A percentile compares a stretch with the other conserved stretches of the same genome.
Conservation (phyloP, 805 yeast species). For the Cyberlindnera mrakii region DNA sequence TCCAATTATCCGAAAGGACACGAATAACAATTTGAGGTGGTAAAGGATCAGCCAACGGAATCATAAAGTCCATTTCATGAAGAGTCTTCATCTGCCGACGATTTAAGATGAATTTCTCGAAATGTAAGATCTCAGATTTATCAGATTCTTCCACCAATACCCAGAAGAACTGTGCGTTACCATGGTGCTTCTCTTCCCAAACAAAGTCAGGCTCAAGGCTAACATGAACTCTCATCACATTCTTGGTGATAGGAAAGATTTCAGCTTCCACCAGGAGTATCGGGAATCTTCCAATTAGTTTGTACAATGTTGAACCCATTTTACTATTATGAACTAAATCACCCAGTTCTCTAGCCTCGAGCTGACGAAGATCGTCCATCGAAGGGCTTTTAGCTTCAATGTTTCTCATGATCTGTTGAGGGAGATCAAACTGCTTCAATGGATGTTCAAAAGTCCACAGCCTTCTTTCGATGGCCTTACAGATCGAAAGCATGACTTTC, state of each 20-base stretch:
- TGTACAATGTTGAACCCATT: constrained; percentile 61
- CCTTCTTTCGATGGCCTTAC: constrained; percentile 80
- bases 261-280: constrained; percentile 68
- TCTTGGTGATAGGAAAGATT: constrained; percentile 80
- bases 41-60: constrained; percentile 83
- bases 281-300: constrained; percentile 69
- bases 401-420: constrained; percentile 55
- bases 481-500: constrained; percentile 66
- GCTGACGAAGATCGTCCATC: constrained; percentile 67
- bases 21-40: constrained; percentile 84
- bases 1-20: constrained; percentile 81
- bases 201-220: constrained; percentile 66
- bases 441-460: constrained; percentile 93
- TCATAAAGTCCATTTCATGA: constrained; percentile 85
- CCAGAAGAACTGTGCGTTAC: constrained; percentile 86
- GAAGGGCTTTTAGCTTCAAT: constrained; percentile 60
- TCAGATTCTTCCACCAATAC: constrained; percentile 85
- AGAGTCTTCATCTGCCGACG: constrained; percentile 44
- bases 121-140: constrained; percentile 66
- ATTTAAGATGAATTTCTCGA: constrained; percentile 70
- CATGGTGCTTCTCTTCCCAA: constrained; percentile 83
- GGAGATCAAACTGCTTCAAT: constrained; percentile 76
- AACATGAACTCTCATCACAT: constrained; percentile 78
- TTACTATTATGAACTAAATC: constrained; percentile 80
- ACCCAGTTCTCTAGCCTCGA: constrained; percentile 74